These are phyloP conservation scores for Penicillium cosmopolitanum DNA, from an alignment of 495 filamentous ascomycete species.

Conservation along the genomic window DNA sequence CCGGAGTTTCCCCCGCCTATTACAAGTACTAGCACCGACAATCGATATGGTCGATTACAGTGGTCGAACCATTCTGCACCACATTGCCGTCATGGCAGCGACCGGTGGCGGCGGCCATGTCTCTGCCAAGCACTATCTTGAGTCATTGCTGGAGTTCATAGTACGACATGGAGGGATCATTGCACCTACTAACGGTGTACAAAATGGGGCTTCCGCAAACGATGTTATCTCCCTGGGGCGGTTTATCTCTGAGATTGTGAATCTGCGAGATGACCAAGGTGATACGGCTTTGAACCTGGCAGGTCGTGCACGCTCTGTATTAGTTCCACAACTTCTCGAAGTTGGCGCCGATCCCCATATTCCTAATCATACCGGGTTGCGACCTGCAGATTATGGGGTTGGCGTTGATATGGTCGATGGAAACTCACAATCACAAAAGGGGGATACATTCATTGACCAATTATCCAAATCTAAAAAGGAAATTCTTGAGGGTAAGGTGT, in stretches of 20 bases:
- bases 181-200: conserved; percentile 37
- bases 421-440: conserved; percentile 52
- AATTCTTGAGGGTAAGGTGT: conserved; percentile 45
- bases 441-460: conserved; percentile 66
- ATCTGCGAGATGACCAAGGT: conserved; percentile 85
- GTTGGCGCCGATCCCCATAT: conserved; percentile 90
- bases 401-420: conserved; percentile 64
- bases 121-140: conserved; percentile 89
- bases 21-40: conserved; percentile 86
- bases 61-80: conserved; percentile 90
- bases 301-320: conserved; percentile 87
- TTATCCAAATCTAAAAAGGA: conserved; percentile 54
- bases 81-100: conserved; percentile 92
- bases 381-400: conserved; percentile 90
- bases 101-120: conserved; percentile 81
- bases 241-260: conserved; percentile 96
- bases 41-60: conserved; percentile 88
- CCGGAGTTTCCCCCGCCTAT: conserved; percentile 76
- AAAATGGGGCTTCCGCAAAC: conserved; percentile 34
- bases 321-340: conserved; percentile 90
- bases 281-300: conserved; percentile 95
- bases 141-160: conserved; percentile 90
- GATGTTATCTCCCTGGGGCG: conserved; percentile 80
- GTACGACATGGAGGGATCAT: conserved; percentile 76
- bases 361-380: conserved; percentile 82